Conservation (phyloP, 2,329 filamentous ascomycete species). For the Xylariales sp. region DNA sequence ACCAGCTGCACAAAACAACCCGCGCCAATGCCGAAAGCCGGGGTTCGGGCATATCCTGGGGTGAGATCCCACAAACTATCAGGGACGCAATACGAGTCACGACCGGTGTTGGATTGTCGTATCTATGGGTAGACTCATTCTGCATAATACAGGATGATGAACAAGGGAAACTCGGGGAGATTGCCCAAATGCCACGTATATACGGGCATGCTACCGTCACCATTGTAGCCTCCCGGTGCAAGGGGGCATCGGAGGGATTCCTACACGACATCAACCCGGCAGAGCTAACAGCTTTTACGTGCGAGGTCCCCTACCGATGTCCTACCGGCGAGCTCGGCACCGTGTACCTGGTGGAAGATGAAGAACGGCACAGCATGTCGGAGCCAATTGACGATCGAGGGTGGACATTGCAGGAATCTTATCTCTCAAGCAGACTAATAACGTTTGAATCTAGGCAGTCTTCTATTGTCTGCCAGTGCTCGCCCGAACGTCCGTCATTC, state of each 20-base stretch:
- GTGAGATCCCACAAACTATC: neutral
- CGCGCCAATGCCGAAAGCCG: neutral
- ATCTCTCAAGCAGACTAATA: too few relatives aligned
- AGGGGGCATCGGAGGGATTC: neutral
- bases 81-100: neutral
- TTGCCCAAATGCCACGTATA: neutral
- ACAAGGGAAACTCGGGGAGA: neutral
- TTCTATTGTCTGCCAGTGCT: too few relatives aligned
- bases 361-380: too few relatives aligned
- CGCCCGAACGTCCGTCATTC: too few relatives aligned
- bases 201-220: neutral
- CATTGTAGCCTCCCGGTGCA: neutral
- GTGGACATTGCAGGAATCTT: too few relatives aligned
- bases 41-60: neutral
- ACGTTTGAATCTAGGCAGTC: too few relatives aligned
- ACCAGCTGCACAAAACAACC: neutral
- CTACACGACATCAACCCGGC: neutral
- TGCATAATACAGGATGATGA: slow-evolving; percentile 4
- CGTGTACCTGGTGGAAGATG: too few relatives aligned
- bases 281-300: neutral
- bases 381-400: too few relatives aligned
- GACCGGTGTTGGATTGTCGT: neutral
- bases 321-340: neutral
- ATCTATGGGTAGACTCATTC: neutral
- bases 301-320: neutral